Evolutionary conservation across 2,329 filamentous ascomycete genomes (phyloP), one percentile per base, ranked within the genome.

Genomic region (Venturia asperata): DNA sequence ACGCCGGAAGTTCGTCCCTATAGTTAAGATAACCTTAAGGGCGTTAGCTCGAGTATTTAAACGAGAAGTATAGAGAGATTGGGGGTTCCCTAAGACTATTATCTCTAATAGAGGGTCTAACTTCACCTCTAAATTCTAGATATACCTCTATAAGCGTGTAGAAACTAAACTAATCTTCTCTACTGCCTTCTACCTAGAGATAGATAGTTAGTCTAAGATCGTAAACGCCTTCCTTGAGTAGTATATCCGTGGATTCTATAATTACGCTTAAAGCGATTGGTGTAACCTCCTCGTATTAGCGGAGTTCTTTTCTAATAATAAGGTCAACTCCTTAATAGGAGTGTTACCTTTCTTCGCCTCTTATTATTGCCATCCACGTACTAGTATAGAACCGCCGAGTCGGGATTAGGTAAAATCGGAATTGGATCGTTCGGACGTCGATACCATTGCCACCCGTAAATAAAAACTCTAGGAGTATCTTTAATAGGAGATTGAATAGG

Each of bases 291-390:
- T 47, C 5, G 15, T 17, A 5, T 19, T 19, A 19, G 43, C 19
- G 19, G 43, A 47, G 43, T 47, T 47, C 43, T 47, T 47, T 47
- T 19, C 43, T 47, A 47, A 47, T 47, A 47, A 47, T 47, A 47
- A 47, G 19, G 43, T 47, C 5, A 47, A 47, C 43, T 47, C 19
- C 9, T 47, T 17, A 10, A 47, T 17, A 19, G n/a, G 43, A 19
- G n/a, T 47, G 7, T 47, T 21, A 17, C 43, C 19, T 10, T 47
- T 47, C 43, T 47, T 47, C 17, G 17, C 17, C 5, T 47, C 43
- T 17, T 47, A 47, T 17, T 47, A 47, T 19, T 47, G 19, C n/a
- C 19, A 47, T 21, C 43, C 19, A 47, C 13, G 43, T 17, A 47
- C n/a, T 19, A 21, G 43, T 47, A 47, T 47, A 17, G 43, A 47